Base-by-base conservation (phyloP, 352 stramenopile genomes). In the Phytophthora idaei region DNA sequence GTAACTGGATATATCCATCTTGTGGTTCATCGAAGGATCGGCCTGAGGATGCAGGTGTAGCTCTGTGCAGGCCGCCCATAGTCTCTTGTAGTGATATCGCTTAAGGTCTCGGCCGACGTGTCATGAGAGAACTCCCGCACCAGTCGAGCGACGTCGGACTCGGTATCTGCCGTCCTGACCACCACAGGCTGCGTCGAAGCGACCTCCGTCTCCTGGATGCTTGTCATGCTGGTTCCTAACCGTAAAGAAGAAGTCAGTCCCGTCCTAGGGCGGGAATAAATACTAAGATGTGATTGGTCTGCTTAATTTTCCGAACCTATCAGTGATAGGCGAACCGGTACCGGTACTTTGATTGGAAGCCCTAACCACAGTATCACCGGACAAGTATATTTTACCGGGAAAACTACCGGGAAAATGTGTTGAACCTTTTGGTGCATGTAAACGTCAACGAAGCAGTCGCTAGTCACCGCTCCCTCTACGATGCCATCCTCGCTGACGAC, bases 401-500 rank as follows among this genome's bases (percentile, higher is more conserved):
- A 21, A 49, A 31, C 27, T 34, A 50, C 46, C 46, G 46, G 27
- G 36, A 7, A 37, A 47, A 54, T n/a, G 5, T 12, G 32, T 12
- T 37, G 5, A 37, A 37, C 32, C 37, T 4, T 32, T 50, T 32
- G 8, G 61, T 21, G 21, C 21, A 21, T 21, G 21, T 57, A 44
- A 64, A 69, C 53, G 48, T 70, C 62, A 59, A 59, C 61, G 29
- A 64, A 62, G 34, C 44, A 64, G 49, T 67, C 49, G 32, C 37
- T 57, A 52, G 27, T 39, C 28, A 42, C 12, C 29, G 2, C 17
- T 47, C 21, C 8, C 32, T 36, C 14, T 11, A 31, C 28, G 7
- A 74, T 74, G 67, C 34, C 29, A 11, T 34, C 53, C 21, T 37
- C 29, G 42, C 27, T 58, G 27, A 56, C 57, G 15, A 15, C 47